Percentiles rank a stretch among this genome's conserved stretches.
phyloP scores from a whole-genome alignment of 805 yeast genomes.

The Lipomyces starkeyi region DNA sequence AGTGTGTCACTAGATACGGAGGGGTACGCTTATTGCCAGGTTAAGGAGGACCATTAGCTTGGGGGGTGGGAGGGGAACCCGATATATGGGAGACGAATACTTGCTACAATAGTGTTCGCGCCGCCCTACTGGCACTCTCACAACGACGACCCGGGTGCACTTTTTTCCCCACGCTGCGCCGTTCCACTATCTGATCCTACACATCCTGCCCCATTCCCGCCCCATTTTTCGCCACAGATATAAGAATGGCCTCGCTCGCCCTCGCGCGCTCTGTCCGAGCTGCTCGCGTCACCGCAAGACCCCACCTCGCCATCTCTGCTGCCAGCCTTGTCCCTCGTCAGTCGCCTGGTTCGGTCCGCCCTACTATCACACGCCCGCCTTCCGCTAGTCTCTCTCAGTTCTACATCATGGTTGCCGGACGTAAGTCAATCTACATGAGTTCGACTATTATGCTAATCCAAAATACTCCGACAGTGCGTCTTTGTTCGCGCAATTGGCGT shows the following conservation, averaged over 20 bases:
- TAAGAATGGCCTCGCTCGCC: conserved; percentile 9
- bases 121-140: background rate
- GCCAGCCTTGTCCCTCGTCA: background rate
- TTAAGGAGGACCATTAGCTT: background rate
- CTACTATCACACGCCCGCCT: background rate
- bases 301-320: background rate
- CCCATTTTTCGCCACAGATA: background rate
- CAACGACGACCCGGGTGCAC: background rate
- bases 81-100: background rate
- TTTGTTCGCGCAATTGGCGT: background rate
- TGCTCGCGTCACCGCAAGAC: background rate
- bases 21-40: background rate
- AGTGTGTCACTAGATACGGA: too few species aligned
- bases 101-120: background rate
- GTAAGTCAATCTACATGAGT: conserved; percentile 8
- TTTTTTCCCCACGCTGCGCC: background rate
- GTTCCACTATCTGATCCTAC: background rate
- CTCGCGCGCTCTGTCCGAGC: background rate
- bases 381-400: background rate
- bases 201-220: background rate
- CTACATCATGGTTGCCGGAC: conserved; percentile 10
- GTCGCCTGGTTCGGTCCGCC: background rate
- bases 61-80: too few species aligned
- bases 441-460: background rate
- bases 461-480: background rate